Conservation (phyloP, 1,284 basidiomycete species). For the Cerioporus squamosus region DNA sequence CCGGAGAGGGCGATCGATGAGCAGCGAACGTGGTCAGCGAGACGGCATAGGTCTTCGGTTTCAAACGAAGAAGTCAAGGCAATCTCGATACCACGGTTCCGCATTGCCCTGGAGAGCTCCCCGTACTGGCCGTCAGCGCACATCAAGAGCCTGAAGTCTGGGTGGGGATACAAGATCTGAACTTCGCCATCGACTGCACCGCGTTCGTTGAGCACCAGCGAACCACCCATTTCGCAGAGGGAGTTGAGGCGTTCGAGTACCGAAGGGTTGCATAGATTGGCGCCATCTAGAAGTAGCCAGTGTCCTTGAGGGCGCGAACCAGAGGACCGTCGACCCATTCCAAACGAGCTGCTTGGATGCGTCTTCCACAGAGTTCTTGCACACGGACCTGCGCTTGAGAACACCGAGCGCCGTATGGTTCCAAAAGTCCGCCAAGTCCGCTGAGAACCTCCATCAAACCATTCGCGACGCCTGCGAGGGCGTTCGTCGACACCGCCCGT, state of each 20-base stretch:
- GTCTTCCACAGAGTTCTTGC: constrained; percentile 7
- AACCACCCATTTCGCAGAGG: constrained; percentile 88
- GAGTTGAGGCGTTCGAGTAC: constrained; percentile 98
- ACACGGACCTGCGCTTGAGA: constrained; percentile 12
- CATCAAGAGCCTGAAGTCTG: constrained; percentile 94
- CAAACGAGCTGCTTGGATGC: constrained; percentile 62
- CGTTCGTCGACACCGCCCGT: neutral
- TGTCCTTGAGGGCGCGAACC: constrained; percentile 85
- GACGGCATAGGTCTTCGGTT: constrained; percentile 49
- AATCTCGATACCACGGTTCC: constrained; percentile 95
- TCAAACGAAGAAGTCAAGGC: constrained; percentile 45
- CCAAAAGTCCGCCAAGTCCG: constrained; percentile 2
- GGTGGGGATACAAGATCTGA: constrained; percentile 81
- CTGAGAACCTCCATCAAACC: constrained; percentile 7
- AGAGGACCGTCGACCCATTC: constrained; percentile 98
- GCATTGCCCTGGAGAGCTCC: constrained; percentile 97
- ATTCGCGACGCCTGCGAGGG: neutral
- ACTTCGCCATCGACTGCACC: constrained; percentile 84
- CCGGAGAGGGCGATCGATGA: constrained; percentile 32
- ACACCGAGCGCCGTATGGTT: constrained; percentile 7
- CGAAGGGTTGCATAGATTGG: constrained; percentile 94
- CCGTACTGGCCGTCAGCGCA: constrained; percentile 90
- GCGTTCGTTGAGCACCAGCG: constrained; percentile 86
- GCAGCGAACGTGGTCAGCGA: constrained; percentile 55
- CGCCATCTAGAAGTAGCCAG: constrained; percentile 93